Conservation (phyloP, 225 moss, liverwort and hornwort genomes). For the Bryum argenteum region DNA sequence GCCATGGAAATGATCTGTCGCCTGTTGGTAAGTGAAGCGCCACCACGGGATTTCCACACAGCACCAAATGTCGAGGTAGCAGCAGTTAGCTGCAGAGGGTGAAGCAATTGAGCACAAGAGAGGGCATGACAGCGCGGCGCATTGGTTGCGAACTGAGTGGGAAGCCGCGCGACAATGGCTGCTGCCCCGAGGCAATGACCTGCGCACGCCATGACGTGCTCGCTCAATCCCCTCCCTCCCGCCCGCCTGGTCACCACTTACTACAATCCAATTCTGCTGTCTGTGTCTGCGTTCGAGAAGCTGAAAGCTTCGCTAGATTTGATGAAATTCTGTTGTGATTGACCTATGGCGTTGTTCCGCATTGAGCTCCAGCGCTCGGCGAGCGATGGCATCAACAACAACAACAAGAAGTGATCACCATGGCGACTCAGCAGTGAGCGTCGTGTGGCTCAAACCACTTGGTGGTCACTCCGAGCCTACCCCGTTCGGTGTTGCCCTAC, state of each 20-base stretch:
- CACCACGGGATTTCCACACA: conserved; percentile 33
- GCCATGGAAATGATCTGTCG: conserved; percentile 42
- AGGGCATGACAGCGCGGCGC: conserved; percentile 33
- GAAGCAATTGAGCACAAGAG: conserved; percentile 30
- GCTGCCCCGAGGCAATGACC: conserved; percentile 54
- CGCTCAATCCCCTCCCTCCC: not conserved
- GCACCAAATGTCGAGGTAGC: not conserved
- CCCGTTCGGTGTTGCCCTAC: not conserved
- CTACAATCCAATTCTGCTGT: not conserved
- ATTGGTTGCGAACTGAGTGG: conserved; percentile 35
- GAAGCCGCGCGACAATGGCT: conserved; percentile 36
- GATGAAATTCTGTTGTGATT: no score
- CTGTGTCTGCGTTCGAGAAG: conserved; percentile 18
- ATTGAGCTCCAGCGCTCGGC: conserved; percentile 13
- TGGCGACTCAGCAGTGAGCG: conserved; percentile 25
- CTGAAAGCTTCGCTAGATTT: not conserved
- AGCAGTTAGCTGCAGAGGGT: conserved; percentile 31
- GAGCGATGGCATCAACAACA: conserved; percentile 25
- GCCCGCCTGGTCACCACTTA: not conserved
- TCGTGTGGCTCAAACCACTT: conserved; percentile 47
- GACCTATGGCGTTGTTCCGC: not conserved
- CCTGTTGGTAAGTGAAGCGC: conserved; percentile 1
- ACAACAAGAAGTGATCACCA: conserved; percentile 17
- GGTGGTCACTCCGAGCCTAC: conserved; percentile 29
- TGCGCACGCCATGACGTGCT: conserved; percentile 41